A percentile compares a stretch with the other conserved stretches of the same genome.
Conservation (phyloP, 2,329 filamentous ascomycete genomes). For the Pyrenochaeta sp. region DNA sequence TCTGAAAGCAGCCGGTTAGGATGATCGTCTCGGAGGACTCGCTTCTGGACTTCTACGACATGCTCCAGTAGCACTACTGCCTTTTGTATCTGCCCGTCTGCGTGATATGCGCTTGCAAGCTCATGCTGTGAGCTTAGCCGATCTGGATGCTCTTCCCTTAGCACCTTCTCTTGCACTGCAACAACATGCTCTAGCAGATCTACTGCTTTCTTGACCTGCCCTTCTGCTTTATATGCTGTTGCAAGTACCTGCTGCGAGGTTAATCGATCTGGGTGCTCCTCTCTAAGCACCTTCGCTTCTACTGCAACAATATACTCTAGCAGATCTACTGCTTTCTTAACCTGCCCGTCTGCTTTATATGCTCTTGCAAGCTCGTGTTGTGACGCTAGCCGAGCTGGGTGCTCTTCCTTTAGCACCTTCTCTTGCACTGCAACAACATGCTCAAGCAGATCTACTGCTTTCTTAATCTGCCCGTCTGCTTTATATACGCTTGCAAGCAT, state of each 20-base stretch:
- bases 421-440: not conserved
- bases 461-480: too few relatives aligned
- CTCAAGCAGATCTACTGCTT: not conserved
- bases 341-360: slow-evolving; percentile 8
- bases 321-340: slow-evolving; percentile 10
- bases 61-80: slow-evolving; percentile 9
- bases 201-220: too few relatives aligned
- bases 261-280: too few relatives aligned
- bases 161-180: not conserved
- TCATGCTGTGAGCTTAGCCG: not conserved
- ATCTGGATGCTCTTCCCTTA: not conserved
- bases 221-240: too few relatives aligned
- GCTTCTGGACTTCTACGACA: slow-evolving; percentile 8
- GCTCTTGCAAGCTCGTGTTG: not conserved
- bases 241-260: too few relatives aligned
- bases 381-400: not conserved
- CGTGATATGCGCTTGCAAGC: not conserved
- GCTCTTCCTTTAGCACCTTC: not conserved
- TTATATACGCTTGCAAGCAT: too few relatives aligned
- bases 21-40: slow-evolving; percentile 8
- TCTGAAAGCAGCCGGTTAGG: slow-evolving; percentile 5
- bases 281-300: too few relatives aligned
- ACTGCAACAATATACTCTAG: slow-evolving; percentile 6
- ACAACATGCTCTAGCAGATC: not conserved
- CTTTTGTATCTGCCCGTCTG: not conserved